Percentiles rank a stretch among this genome's conserved stretches.
phyloP scores from a whole-genome alignment of 148 eudicot species.

The Chenopodium album region DNA sequence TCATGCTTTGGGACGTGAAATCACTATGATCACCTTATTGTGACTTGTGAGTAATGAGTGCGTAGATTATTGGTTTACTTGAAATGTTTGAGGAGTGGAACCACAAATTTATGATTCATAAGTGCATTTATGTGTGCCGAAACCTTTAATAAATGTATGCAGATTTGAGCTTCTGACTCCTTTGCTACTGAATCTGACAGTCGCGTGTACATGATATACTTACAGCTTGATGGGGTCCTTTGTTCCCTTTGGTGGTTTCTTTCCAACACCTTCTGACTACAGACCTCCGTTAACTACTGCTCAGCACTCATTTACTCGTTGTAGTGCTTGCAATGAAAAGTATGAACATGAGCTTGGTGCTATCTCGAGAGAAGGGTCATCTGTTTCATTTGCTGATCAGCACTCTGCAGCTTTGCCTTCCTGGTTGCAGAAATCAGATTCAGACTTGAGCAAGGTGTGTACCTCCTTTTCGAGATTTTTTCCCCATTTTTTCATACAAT shows the following conservation, averaged over 20 bases:
- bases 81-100: neutral
- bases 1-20: neutral
- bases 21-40: neutral
- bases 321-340: slow-evolving; percentile 61
- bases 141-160: neutral
- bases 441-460: slow-evolving; percentile 58
- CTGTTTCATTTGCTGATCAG: slow-evolving; percentile 42
- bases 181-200: slow-evolving; percentile 40
- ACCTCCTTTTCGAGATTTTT: slow-evolving; percentile 27
- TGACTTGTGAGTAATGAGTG: neutral
- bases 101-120: neutral
- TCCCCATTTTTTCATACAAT: neutral
- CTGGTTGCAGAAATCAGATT: slow-evolving; percentile 48
- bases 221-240: slow-evolving; percentile 94
- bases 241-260: slow-evolving; percentile 97
- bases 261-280: slow-evolving; percentile 63
- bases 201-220: slow-evolving; percentile 39
- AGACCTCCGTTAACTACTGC: slow-evolving; percentile 31
- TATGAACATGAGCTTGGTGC: slow-evolving; percentile 60
- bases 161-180: slow-evolving; percentile 30
- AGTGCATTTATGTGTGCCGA: slow-evolving; percentile 5
- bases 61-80: neutral
- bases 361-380: slow-evolving; percentile 43
- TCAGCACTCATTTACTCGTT: slow-evolving; percentile 39
- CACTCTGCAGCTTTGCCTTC: slow-evolving; percentile 45